phyloP scores from a whole-genome alignment of 345 rosid species.

The Crucihimalaya himalaica region DNA sequence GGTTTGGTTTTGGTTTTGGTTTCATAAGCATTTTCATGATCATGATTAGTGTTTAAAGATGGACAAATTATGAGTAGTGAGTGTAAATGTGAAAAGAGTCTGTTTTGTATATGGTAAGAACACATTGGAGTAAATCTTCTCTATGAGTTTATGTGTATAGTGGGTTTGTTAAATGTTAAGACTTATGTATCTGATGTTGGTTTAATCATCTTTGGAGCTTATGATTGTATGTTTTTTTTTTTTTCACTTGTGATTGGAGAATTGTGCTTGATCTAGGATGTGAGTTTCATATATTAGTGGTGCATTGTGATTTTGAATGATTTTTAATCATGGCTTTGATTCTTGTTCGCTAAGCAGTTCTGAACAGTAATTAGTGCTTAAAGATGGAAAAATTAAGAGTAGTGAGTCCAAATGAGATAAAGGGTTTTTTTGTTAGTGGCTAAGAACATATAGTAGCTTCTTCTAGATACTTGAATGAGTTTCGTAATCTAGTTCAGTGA shows the following conservation, averaged over 20 bases:
- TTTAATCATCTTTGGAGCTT: not conserved
- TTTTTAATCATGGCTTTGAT: not conserved
- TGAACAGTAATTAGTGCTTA: not conserved
- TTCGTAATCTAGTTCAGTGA: not conserved
- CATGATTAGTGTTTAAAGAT: too few species aligned
- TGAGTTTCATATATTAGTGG: not conserved
- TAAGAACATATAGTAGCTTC: not conserved
- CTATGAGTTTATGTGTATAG: too few species aligned
- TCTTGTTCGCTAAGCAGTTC: not conserved
- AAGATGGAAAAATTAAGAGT: not conserved
- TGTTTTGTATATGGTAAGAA: too few species aligned
- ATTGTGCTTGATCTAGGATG: not conserved
- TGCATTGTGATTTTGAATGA: too few species aligned
- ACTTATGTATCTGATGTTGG: not conserved
- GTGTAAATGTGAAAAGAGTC: too few species aligned
- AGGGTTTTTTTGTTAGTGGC: not conserved
- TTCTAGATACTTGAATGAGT: not conserved
- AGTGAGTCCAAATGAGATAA: not conserved
- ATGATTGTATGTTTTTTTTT: not conserved
- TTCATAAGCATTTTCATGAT: too few species aligned
- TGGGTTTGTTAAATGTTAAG: too few species aligned
- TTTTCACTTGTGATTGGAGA: not conserved
- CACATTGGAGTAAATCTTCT: too few species aligned
- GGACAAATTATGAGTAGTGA: too few species aligned
- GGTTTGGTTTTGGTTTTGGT: too few species aligned